These are phyloP conservation scores for Lachnellula cervina DNA, from an alignment of 2,329 filamentous ascomycete genomes.

Conservation along the genomic window DNA sequence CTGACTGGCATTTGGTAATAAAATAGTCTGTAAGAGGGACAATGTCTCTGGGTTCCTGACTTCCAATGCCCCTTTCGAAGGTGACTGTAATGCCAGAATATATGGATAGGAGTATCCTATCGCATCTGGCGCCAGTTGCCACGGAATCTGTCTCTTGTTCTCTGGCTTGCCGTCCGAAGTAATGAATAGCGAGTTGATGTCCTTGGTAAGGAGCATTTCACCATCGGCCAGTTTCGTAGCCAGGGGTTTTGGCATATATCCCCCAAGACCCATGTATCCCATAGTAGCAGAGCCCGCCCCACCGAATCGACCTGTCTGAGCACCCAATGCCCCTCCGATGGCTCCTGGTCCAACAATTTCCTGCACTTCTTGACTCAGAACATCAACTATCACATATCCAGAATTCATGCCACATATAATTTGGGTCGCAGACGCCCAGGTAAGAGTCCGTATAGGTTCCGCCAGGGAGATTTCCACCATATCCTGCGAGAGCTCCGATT, in stretches of 20 bases:
- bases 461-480: conserved; percentile 72
- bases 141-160: conserved; percentile 85
- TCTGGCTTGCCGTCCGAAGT: conserved; percentile 76
- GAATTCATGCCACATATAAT: conserved; percentile 87
- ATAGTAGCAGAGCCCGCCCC: conserved; percentile 81
- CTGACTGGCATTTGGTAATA: conserved; percentile 74
- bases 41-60: conserved; percentile 90
- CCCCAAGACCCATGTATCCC: conserved; percentile 94
- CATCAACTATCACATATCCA: conserved; percentile 85
- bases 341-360: conserved; percentile 76
- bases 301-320: conserved; percentile 61
- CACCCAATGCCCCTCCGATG: conserved; percentile 57
- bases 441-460: conserved; percentile 81
- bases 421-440: conserved; percentile 84
- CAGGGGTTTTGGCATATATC: conserved; percentile 86
- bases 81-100: conserved; percentile 77
- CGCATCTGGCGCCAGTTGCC: conserved; percentile 80
- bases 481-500: conserved; percentile 77
- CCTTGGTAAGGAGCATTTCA: conserved; percentile 90
- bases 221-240: conserved; percentile 77
- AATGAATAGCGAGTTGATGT: conserved; percentile 92
- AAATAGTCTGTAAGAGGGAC: conserved; percentile 80
- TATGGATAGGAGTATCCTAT: conserved; percentile 98
- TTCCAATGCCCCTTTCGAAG: conserved; percentile 79
- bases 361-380: conserved; percentile 65